Evolutionary conservation across 2,329 filamentous ascomycete genomes (phyloP), one percentile per base, ranked within the genome.

Genomic region (Arachnopeziza araneosa): DNA sequence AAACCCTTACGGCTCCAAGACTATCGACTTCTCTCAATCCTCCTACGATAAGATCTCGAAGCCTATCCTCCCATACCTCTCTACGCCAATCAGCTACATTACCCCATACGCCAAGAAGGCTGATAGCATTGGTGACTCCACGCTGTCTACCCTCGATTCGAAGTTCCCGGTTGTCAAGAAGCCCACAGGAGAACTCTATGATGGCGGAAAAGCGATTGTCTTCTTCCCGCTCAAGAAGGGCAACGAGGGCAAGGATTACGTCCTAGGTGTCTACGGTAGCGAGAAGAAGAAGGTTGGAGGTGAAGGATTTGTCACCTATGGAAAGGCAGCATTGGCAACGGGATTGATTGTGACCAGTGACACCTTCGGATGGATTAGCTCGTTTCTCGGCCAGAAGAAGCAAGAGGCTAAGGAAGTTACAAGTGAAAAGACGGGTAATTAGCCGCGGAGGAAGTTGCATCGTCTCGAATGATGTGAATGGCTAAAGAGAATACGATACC

Each of bases 21-120:
- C 91, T 51, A 79, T 97, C 72, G 81, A 89, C 69, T 77, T 95
- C 64, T 84, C 88, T 74, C 84, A 89, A 72, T 83, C 86, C 62
- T 87, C 87, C 69, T 96, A 93, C 80, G 79, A 85, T 72, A 86
- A 83, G 51, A 53, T 59, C 52, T 49, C 65, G 21, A 88, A 87
- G 67, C 91, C 92, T 22, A 77, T 96, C 64, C 77, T 93, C 58
- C 89, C 90, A 26, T 91, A 91, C 76, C 79, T 97, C 69, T 76
- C 85, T 69, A 89, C 83, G 68, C 92, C 93, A 44, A 93, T 91
- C 78, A 81, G 84, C 71, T 95, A 90, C 74, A 83, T 96, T 64
- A 86, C 87, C 56, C 93, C 93, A 0, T 97, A 97, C 76, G 83
- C 96, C 66, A 80, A 85, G 73, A 91, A 87, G 75, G 93, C 87